Percentiles rank a stretch among this genome's conserved stretches.
phyloP scores from a whole-genome alignment of 352 stramenopile species.

The Elongisporangium anandrum region DNA sequence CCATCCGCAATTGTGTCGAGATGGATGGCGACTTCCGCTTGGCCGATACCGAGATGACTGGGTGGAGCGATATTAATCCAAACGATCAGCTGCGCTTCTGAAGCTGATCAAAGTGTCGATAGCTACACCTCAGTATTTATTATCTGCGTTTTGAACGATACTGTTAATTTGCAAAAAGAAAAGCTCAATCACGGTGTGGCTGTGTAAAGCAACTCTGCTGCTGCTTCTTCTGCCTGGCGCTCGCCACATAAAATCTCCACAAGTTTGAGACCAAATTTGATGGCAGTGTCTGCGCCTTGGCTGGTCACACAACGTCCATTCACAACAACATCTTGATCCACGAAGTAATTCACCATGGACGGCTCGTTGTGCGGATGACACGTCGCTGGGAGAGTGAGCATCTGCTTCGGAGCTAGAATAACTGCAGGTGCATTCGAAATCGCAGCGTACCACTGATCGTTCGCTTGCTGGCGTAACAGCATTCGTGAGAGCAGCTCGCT shows the following conservation, averaged over 20 bases:
- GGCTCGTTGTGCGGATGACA: slow-evolving; percentile 35
- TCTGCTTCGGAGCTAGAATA: slow-evolving; percentile 37
- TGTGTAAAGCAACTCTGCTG: slow-evolving; percentile 21
- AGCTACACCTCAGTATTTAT: background rate
- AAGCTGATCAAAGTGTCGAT: background rate
- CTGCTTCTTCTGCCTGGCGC: slow-evolving; percentile 28
- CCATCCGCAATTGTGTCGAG: slow-evolving; percentile 82
- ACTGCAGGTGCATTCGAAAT: slow-evolving; percentile 40
- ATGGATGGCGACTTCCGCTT: slow-evolving; percentile 88
- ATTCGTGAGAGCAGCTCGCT: slow-evolving; percentile 61
- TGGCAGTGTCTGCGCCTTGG: slow-evolving; percentile 38
- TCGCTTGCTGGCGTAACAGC: slow-evolving; percentile 47
- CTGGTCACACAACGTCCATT: slow-evolving; percentile 56
- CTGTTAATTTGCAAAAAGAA: background rate
- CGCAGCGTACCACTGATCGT: slow-evolving; percentile 45
- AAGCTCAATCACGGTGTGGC: background rate
- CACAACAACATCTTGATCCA: slow-evolving; percentile 56
- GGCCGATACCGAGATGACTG: slow-evolving; percentile 76
- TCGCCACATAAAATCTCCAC: slow-evolving; percentile 49
- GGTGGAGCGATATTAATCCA: slow-evolving; percentile 61
- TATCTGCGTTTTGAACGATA: background rate
- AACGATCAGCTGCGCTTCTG: slow-evolving; percentile 62
- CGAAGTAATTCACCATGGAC: slow-evolving; percentile 39
- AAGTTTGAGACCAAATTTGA: slow-evolving; percentile 50
- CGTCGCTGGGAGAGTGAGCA: slow-evolving; percentile 45